These are phyloP conservation scores for Dendrostoma leiphaemia DNA, from an alignment of 2,329 filamentous ascomycete species.

Conservation along the genomic window DNA sequence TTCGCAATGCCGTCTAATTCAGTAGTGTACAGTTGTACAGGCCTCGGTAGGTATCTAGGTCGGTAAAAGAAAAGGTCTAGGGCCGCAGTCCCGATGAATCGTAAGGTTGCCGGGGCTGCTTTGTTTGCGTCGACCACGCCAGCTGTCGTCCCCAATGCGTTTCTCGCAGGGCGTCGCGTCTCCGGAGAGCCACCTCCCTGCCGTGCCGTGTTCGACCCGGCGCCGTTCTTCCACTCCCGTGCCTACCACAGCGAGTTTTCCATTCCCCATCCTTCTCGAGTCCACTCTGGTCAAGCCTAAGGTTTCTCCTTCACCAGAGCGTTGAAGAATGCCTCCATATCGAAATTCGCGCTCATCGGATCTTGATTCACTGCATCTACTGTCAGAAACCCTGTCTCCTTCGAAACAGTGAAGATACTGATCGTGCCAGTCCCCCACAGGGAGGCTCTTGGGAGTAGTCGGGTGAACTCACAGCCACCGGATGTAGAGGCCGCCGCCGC, in stretches of 20 bases:
- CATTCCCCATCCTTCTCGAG: conserved; percentile 23
- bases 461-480: conserved; percentile 32
- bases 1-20: conserved; percentile 40
- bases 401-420: conserved; percentile 18
- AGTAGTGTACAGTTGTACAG: conserved; percentile 56
- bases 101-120: conserved; percentile 12
- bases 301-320: conserved; percentile 55
- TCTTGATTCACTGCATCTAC: conserved; percentile 43
- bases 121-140: conserved; percentile 14
- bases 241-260: conserved; percentile 9
- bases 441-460: background rate
- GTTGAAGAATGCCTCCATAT: conserved; percentile 81
- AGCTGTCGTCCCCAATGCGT: conserved; percentile 6
- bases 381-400: conserved; percentile 21
- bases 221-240: conserved; percentile 18
- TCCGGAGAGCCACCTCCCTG: conserved; percentile 3
- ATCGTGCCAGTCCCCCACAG: conserved; percentile 18
- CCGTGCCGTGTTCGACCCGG: conserved; percentile 17
- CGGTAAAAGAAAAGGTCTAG: conserved; percentile 45
- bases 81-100: conserved; percentile 41
- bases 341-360: conserved; percentile 84
- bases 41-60: conserved; percentile 29
- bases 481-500: conserved; percentile 31
- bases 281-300: conserved; percentile 32
- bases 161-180: conserved; percentile 13